phyloP scores from a whole-genome alignment of 352 stramenopile genomes.

The Phytophthora europaea region DNA sequence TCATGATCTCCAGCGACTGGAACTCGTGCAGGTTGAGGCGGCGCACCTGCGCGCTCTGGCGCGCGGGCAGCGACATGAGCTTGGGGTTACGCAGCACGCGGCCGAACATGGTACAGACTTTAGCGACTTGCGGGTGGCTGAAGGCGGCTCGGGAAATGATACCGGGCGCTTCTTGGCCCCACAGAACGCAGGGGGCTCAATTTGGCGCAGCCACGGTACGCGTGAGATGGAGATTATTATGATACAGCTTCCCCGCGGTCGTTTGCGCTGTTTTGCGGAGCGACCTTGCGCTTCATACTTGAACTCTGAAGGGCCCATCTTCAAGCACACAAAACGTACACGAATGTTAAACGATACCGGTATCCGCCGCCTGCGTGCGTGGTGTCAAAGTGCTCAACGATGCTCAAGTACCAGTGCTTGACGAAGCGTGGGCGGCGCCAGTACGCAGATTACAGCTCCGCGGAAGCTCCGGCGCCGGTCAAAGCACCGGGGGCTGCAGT shows the following conservation, averaged over 20 bases:
- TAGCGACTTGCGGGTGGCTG: conserved; percentile 23
- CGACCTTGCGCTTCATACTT: conserved; percentile 14
- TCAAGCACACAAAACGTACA: conserved; percentile 26
- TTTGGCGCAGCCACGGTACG: conserved; percentile 5
- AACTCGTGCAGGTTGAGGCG: conserved; percentile 96
- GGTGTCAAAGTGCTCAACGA: not conserved
- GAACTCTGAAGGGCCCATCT: conserved; percentile 20
- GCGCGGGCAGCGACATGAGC: conserved; percentile 62
- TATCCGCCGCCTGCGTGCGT: conserved; percentile 4
- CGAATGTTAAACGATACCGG: conserved; percentile 25
- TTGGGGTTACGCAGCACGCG: conserved; percentile 56
- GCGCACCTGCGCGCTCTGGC: conserved; percentile 76
- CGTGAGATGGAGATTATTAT: not conserved
- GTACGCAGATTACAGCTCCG: not conserved
- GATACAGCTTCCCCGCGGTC: conserved; percentile 18
- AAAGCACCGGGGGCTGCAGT: not conserved
- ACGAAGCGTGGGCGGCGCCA: not conserved
- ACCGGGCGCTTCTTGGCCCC: conserved; percentile 15
- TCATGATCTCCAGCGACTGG: conserved; percentile 96
- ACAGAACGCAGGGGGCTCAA: conserved; percentile 22
- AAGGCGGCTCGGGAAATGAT: conserved; percentile 45
- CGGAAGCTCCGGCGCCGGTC: not conserved
- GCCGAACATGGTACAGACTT: conserved; percentile 60
- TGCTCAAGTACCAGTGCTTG: not conserved
- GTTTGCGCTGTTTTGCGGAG: conserved; percentile 15